Conservation (phyloP, 1,139 yeast genomes). For the Saccharomyces hybrid region DNA sequence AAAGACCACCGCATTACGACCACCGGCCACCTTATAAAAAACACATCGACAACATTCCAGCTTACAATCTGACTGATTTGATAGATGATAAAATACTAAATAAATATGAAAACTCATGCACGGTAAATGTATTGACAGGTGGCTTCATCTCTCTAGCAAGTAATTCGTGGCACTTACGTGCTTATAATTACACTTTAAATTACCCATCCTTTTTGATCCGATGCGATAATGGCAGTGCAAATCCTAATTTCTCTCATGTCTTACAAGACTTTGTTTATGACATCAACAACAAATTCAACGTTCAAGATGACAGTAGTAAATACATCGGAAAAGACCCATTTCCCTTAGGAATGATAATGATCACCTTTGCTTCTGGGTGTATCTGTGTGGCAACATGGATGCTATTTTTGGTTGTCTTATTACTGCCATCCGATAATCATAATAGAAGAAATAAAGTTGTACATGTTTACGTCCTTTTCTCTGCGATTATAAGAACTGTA, state of each 20-base stretch:
- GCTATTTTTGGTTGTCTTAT: constrained; percentile 11
- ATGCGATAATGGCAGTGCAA: background rate
- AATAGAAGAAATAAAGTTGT: constrained; percentile 12
- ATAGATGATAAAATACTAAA: background rate
- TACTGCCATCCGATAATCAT: constrained; percentile 15
- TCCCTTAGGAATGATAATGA: constrained; percentile 8
- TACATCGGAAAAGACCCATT: constrained; percentile 8
- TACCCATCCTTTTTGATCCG: background rate
- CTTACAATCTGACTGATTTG: background rate
- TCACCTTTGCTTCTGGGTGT: constrained; percentile 9
- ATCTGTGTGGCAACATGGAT: constrained; percentile 17
- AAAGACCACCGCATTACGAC: background rate
- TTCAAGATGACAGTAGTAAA: background rate
- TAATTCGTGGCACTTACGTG: background rate
- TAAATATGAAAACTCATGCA: background rate
- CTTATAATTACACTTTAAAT: background rate
- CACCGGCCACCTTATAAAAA: background rate
- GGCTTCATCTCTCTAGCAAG: background rate
- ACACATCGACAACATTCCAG: background rate
- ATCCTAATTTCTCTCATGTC: background rate
- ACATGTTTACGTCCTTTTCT: constrained; percentile 10
- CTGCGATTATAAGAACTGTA: constrained; percentile 10
- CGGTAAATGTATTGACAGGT: background rate
- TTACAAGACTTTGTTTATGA: background rate
- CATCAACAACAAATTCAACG: background rate